Evolutionary conservation across 106 monocot species (phyloP).

Genomic region (Apostasia ramifera): DNA sequence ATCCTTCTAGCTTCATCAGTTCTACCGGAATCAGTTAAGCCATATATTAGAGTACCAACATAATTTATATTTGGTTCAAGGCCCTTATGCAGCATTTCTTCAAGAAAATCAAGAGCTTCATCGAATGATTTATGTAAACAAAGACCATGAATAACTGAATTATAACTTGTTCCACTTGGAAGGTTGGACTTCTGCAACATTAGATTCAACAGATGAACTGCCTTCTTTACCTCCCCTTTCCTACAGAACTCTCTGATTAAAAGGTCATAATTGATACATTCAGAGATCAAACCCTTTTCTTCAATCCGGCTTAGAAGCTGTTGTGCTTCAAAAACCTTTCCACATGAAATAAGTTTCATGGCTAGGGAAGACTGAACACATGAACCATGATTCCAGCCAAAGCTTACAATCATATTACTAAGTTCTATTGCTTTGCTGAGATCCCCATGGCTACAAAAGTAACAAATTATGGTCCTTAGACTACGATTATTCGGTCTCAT

Average conservation of each 20-base stretch:
- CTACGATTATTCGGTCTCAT: conserved; percentile 63
- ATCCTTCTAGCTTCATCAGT: conserved; percentile 46
- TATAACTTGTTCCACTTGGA: conserved; percentile 74
- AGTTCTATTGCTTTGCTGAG: conserved; percentile 55
- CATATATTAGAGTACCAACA: conserved; percentile 35
- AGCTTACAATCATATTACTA: conserved; percentile 38
- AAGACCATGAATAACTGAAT: conserved; percentile 41
- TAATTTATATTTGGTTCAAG: conserved; percentile 33
- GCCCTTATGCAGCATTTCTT: conserved; percentile 59
- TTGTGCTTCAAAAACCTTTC: conserved; percentile 46
- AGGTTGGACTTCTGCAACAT: conserved; percentile 65
- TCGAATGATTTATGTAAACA: conserved; percentile 39
- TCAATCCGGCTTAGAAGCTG: conserved; percentile 26
- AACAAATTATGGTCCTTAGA: conserved; percentile 41
- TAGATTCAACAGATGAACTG: conserved; percentile 54
- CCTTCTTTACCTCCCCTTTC: conserved; percentile 38
- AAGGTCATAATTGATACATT: conserved; percentile 28
- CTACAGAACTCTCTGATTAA: conserved; percentile 54
- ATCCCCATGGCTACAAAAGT: conserved; percentile 35
- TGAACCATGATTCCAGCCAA: conserved; percentile 47
- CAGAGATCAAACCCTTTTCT: conserved; percentile 17
- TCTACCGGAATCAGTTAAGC: conserved; percentile 55
- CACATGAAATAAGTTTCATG: conserved; percentile 30
- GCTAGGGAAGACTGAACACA: conserved; percentile 35
- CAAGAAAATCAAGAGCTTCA: conserved; percentile 67